These are phyloP conservation scores for Gyrodon lividus DNA, from an alignment of 768 basidiomycete genomes.

Conservation along the genomic window DNA sequence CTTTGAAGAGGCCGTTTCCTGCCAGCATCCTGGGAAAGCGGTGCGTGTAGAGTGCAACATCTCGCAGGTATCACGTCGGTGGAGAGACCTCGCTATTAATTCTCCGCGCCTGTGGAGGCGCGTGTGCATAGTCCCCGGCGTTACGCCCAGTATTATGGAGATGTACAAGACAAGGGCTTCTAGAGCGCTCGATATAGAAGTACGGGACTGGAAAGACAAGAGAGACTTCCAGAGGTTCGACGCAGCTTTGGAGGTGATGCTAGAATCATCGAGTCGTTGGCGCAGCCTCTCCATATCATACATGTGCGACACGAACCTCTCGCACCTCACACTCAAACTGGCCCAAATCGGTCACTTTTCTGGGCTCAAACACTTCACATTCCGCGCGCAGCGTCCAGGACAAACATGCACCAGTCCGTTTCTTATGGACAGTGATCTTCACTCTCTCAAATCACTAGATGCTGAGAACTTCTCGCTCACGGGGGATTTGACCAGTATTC, in stretches of 20 bases:
- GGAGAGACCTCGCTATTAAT: slow-evolving; percentile 31
- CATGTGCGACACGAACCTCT: slow-evolving; percentile 30
- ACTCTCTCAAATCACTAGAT: slow-evolving; percentile 26
- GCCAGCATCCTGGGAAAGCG: slow-evolving; percentile 21
- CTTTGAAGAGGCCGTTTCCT: slow-evolving; percentile 30
- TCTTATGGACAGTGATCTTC: slow-evolving; percentile 15
- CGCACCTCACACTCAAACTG: slow-evolving; percentile 29
- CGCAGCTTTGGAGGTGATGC: slow-evolving; percentile 22
- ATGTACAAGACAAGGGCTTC: slow-evolving; percentile 25
- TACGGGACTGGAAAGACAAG: slow-evolving; percentile 31
- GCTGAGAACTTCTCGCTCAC: slow-evolving; percentile 28
- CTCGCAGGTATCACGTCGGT: slow-evolving; percentile 32
- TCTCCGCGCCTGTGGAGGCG: slow-evolving; percentile 31
- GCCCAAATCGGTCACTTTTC: slow-evolving; percentile 17
- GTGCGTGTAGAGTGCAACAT: slow-evolving; percentile 24
- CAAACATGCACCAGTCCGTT: slow-evolving; percentile 29
- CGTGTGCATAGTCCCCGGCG: slow-evolving; percentile 24
- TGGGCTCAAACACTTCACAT: slow-evolving; percentile 27
- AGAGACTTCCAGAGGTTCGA: slow-evolving; percentile 33
- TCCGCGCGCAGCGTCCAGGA: slow-evolving; percentile 30
- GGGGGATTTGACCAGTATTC: slow-evolving; percentile 18
- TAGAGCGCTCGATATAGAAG: slow-evolving; percentile 27
- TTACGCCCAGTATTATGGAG: slow-evolving; percentile 20
- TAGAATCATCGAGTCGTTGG: slow-evolving; percentile 28
- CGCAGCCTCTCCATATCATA: slow-evolving; percentile 25